Conservation (phyloP, 768 basidiomycete genomes). For the Lanmaoa pseudosensibilis region DNA sequence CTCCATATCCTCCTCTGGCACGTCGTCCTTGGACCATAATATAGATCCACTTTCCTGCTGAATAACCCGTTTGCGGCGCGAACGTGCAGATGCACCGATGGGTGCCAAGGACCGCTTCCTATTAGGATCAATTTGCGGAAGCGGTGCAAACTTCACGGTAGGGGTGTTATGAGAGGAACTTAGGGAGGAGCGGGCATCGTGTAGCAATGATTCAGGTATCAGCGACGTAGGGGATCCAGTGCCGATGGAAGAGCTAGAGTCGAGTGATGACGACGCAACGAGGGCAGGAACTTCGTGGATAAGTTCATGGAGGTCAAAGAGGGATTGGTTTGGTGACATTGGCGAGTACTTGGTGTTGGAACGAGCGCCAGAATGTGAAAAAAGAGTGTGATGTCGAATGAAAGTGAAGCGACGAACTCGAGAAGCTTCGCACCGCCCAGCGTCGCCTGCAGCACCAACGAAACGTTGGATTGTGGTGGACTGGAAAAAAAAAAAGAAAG, state of each 20-base stretch:
- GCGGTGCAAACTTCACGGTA: conserved; percentile 58
- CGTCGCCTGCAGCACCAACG: conserved; percentile 5
- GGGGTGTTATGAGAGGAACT: conserved; percentile 20
- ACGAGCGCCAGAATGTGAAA: neutral
- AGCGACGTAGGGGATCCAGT: conserved; percentile 12
- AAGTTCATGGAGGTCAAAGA: conserved; percentile 16
- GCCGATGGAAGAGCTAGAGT: conserved; percentile 18
- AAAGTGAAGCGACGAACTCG: conserved; percentile 7
- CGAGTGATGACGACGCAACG: conserved; percentile 9
- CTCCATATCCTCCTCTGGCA: conserved; percentile 36
- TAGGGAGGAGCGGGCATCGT: conserved; percentile 15
- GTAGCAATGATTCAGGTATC: conserved; percentile 5
- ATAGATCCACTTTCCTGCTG: conserved; percentile 22
- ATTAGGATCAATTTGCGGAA: conserved; percentile 52
- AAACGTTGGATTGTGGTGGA: neutral
- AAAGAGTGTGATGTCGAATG: conserved; percentile 28
- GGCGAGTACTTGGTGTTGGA: neutral
- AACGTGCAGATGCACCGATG: conserved; percentile 52
- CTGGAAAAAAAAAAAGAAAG: neutral
- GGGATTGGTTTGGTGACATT: conserved; percentile 14
- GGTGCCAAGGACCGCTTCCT: conserved; percentile 50
- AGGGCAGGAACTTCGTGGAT: conserved; percentile 16
- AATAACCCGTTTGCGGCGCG: conserved; percentile 24
- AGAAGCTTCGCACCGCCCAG: conserved; percentile 12
- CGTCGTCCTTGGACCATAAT: conserved; percentile 21